These are phyloP conservation scores for Macrophomina phaseolina DNA, from an alignment of 2,329 filamentous ascomycete genomes.

Conservation along the genomic window DNA sequence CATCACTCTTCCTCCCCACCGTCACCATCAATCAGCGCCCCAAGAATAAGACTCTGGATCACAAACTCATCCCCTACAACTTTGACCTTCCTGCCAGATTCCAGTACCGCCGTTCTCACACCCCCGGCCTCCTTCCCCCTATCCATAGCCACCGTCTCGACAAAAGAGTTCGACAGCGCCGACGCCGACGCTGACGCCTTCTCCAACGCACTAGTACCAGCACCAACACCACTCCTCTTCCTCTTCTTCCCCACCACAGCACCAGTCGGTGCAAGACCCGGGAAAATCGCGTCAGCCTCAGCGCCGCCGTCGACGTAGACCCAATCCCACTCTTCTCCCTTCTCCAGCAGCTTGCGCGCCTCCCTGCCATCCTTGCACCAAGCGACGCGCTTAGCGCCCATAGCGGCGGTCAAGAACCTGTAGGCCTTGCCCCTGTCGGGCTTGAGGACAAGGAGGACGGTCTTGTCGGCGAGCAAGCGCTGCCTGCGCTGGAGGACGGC, in stretches of 20 bases:
- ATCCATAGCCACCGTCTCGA: slow-evolving; percentile 25
- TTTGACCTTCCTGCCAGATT: slow-evolving; percentile 58
- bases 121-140: slow-evolving; percentile 48
- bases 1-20: neutral
- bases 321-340: slow-evolving; percentile 70
- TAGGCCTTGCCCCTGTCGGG: slow-evolving; percentile 68
- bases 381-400: slow-evolving; percentile 72
- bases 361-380: slow-evolving; percentile 70
- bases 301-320: slow-evolving; percentile 77
- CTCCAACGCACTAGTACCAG: slow-evolving; percentile 51
- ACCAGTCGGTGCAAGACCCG: slow-evolving; percentile 46
- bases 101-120: slow-evolving; percentile 34
- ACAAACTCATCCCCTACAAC: slow-evolving; percentile 85
- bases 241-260: slow-evolving; percentile 46
- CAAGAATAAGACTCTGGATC: slow-evolving; percentile 89
- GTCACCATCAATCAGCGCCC: slow-evolving; percentile 69
- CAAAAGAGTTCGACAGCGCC: slow-evolving; percentile 11
- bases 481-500: slow-evolving; percentile 51
- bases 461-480: slow-evolving; percentile 67
- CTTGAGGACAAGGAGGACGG: slow-evolving; percentile 73
- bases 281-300: slow-evolving; percentile 60
- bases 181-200: slow-evolving; percentile 31
- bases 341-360: slow-evolving; percentile 64
- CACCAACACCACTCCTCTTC: slow-evolving; percentile 39
- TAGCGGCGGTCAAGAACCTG: slow-evolving; percentile 77